phyloP scores from a whole-genome alignment of 1,139 yeast species.

The Debaryomycetaceae sp. region DNA sequence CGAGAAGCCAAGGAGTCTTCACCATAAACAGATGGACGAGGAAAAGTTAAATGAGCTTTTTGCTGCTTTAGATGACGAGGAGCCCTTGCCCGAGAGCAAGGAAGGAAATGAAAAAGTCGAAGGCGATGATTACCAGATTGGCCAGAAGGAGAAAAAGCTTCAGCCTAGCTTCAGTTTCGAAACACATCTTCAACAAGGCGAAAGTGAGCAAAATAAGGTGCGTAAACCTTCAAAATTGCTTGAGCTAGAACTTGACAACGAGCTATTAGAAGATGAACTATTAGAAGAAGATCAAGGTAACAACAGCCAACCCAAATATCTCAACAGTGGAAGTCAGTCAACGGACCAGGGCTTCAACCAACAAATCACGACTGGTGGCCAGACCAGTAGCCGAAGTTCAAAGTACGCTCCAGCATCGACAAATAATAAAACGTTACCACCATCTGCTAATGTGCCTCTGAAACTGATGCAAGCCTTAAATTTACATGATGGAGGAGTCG shows the following conservation, averaged over 20 bases:
- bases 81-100: neutral
- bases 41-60: neutral
- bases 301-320: neutral
- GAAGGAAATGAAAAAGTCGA: neutral
- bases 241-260: conserved; percentile 42
- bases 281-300: neutral
- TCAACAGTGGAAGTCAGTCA: neutral
- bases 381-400: conserved; percentile 13
- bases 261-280: conserved; percentile 15
- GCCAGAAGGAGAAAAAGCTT: neutral
- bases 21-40: neutral
- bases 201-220: neutral
- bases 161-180: neutral
- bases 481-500: neutral
- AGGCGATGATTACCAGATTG: neutral
- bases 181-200: neutral
- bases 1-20: neutral
- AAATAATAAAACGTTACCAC: neutral
- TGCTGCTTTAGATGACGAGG: neutral
- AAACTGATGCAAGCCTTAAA: neutral
- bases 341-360: neutral
- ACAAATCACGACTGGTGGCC: conserved; percentile 27
- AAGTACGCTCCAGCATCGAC: conserved; percentile 17
- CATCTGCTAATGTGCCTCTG: neutral
- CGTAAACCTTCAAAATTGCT: neutral